A percentile compares a stretch with the other conserved stretches of the same genome.
Evolutionary conservation across 495 filamentous ascomycete genomes (phyloP).

Genomic region (Pseudotulostoma volvatum): DNA sequence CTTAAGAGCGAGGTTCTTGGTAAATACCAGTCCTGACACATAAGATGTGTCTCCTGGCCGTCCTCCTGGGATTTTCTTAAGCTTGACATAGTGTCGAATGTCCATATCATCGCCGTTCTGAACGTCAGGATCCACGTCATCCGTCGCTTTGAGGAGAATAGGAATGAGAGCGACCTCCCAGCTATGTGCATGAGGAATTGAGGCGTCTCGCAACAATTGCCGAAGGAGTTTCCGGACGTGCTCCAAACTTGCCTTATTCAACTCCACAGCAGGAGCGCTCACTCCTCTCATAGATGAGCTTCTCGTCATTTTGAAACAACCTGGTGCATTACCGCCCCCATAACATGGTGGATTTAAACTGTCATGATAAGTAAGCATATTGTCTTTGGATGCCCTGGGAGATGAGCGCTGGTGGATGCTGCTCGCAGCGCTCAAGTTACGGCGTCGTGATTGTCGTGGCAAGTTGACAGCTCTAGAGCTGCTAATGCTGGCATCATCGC

Average conservation of each 20-base stretch:
- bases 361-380: conserved; percentile 19
- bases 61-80: conserved; percentile 90
- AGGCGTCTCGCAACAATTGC: conserved; percentile 63
- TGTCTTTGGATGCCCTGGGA: conserved; percentile 39
- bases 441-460: conserved; percentile 39
- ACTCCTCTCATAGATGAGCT: conserved; percentile 75
- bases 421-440: conserved; percentile 67
- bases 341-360: conserved; percentile 10
- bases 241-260: conserved; percentile 72
- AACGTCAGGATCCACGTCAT: conserved; percentile 88
- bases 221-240: conserved; percentile 74
- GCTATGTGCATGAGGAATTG: conserved; percentile 49
- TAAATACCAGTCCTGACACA: conserved; percentile 90
- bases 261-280: conserved; percentile 54
- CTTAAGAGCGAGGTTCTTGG: conserved; percentile 89
- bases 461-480: conserved; percentile 40
- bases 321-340: conserved; percentile 13
- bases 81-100: conserved; percentile 94
- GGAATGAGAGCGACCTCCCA: conserved; percentile 92
- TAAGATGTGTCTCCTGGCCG: conserved; percentile 82
- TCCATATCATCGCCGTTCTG: conserved; percentile 86
- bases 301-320: conserved; percentile 47
- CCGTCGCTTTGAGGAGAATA: conserved; percentile 78
- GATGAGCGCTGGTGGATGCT: conserved; percentile 51
- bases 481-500: conserved; percentile 40